These are phyloP conservation scores for Xanthoconium stramineum DNA, from an alignment of 768 basidiomycete species.

Conservation along the genomic window DNA sequence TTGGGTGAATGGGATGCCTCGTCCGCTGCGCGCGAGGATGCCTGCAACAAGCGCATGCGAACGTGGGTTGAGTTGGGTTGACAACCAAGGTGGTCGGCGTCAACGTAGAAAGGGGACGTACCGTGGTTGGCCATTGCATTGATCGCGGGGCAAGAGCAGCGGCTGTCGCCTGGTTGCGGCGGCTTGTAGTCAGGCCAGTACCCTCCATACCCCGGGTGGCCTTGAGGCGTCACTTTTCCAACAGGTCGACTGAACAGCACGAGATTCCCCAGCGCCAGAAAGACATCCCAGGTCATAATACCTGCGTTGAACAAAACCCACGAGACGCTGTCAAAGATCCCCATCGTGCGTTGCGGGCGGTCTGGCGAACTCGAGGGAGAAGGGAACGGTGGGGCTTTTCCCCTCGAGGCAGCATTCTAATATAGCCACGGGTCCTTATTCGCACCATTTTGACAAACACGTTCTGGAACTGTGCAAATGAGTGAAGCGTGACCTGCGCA, in stretches of 20 bases:
- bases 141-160: slow-evolving; percentile 70
- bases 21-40: slow-evolving; percentile 61
- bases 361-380: not conserved
- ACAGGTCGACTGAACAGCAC: slow-evolving; percentile 24
- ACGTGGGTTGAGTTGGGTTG: not conserved
- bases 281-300: slow-evolving; percentile 19
- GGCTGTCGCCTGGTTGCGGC: slow-evolving; percentile 60
- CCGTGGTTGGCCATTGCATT: slow-evolving; percentile 87
- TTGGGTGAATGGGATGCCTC: slow-evolving; percentile 60
- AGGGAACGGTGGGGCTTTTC: not conserved
- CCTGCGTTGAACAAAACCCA: slow-evolving; percentile 3
- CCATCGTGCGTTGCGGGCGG: slow-evolving; percentile 8
- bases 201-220: slow-evolving; percentile 57
- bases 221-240: slow-evolving; percentile 55
- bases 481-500: not conserved
- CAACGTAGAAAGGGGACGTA: slow-evolving; percentile 24
- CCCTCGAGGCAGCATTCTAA: not conserved
- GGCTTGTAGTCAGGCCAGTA: slow-evolving; percentile 67
- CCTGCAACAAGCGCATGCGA: slow-evolving; percentile 14
- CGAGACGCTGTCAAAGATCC: slow-evolving; percentile 8
- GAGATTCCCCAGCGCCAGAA: slow-evolving; percentile 20
- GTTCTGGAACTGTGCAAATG: not conserved
- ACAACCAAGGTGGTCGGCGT: too few relatives aligned
- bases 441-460: not conserved
- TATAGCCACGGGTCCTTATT: not conserved